Evolutionary conservation across 1,139 yeast species (phyloP).

Genomic region (Kodamaea sp.): DNA sequence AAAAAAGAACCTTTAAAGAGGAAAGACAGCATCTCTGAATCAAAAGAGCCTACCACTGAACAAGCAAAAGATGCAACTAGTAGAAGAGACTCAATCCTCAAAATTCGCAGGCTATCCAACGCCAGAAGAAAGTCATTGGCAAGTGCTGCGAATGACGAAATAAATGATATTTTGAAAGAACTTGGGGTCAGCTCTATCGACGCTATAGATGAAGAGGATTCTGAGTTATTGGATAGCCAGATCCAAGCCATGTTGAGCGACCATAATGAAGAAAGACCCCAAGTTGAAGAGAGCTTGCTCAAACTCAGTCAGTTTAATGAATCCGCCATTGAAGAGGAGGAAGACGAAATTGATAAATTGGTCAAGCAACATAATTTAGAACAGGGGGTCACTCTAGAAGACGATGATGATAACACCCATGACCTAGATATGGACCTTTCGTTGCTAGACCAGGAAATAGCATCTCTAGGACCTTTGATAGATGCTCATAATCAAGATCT

Average conservation of each 20-base stretch:
- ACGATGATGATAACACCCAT: slow-evolving; percentile 13
- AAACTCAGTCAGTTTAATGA: slow-evolving; percentile 28
- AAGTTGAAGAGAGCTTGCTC: slow-evolving; percentile 20
- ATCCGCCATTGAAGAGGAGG: slow-evolving; percentile 37
- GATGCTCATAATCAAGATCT: slow-evolving; percentile 37
- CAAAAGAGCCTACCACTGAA: slow-evolving; percentile 1
- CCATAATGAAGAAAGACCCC: slow-evolving; percentile 19
- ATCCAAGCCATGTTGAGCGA: slow-evolving; percentile 36
- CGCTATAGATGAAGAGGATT: slow-evolving; percentile 37
- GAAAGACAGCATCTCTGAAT: slow-evolving; percentile 2
- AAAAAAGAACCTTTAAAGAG: slow-evolving; percentile 11
- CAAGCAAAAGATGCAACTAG: slow-evolving; percentile 1
- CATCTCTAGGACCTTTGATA: slow-evolving; percentile 40
- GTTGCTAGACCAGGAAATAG: slow-evolving; percentile 43
- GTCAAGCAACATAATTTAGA: slow-evolving; percentile 38
- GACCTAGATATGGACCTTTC: slow-evolving; percentile 29
- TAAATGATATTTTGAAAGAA: slow-evolving; percentile 39
- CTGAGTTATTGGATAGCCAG: slow-evolving; percentile 37
- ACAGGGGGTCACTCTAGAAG: slow-evolving; percentile 34
- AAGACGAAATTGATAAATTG: slow-evolving; percentile 39
- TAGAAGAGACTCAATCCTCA: slow-evolving; percentile 16
- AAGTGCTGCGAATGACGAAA: slow-evolving; percentile 43
- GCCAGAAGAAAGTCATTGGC: slow-evolving; percentile 45
- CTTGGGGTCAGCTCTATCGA: slow-evolving; percentile 41
- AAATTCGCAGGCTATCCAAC: slow-evolving; percentile 34